Base-by-base conservation (phyloP, 2,329 filamentous ascomycete species). In the Diaporthe citriasiana region DNA sequence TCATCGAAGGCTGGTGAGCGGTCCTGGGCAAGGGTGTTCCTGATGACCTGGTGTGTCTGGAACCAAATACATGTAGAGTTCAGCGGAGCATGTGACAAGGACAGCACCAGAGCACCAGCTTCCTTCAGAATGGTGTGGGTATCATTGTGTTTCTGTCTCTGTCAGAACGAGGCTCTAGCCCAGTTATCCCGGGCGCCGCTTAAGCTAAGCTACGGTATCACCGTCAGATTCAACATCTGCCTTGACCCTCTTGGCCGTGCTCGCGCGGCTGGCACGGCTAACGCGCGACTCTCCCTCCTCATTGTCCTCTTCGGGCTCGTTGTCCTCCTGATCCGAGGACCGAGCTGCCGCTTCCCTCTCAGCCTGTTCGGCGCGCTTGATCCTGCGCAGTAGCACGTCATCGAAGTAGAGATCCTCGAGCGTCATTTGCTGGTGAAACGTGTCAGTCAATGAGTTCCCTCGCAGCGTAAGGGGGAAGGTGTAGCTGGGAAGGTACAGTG, bases 351-450 rank as follows among this genome's bases (percentile, higher is more conserved):
- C 82, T 25, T 83, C 81, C 74, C 82, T 81, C 71, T 84, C 84
- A 2, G 83, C 83, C 65, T 86, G 83, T 73, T 85, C 84, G 10
- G 87, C 84, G 9, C 91, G 88, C 80, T 88, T 85, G 71, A 93
- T 89, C 77, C 88, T 87, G 51, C 91, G 88, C 33, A 89, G 80
- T 74, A 92, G 85, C 19, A 89, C 82, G 56, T 86, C 84, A 77
- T 93, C 91, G 25, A 85, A 83, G 74, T 85, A 87, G 72, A 93
- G 86, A 76, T 93, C 90, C 0, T 82, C 77, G 17, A 84, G 80
- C 0, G 83, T 82, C 60, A 93, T 83, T 38, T 19, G 13, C 50
- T 60, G 53, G 60, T 73, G 70, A 76, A 42, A 25, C 56, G 17
- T 27, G 53, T 76, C 56, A 74, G 72, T 42, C 13, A 50, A 9